Percentiles rank a stretch among this genome's conserved stretches.
Evolutionary conservation across 108 stramenopile species (phyloP).

Genomic region (Hondaea fermentalgiana): DNA sequence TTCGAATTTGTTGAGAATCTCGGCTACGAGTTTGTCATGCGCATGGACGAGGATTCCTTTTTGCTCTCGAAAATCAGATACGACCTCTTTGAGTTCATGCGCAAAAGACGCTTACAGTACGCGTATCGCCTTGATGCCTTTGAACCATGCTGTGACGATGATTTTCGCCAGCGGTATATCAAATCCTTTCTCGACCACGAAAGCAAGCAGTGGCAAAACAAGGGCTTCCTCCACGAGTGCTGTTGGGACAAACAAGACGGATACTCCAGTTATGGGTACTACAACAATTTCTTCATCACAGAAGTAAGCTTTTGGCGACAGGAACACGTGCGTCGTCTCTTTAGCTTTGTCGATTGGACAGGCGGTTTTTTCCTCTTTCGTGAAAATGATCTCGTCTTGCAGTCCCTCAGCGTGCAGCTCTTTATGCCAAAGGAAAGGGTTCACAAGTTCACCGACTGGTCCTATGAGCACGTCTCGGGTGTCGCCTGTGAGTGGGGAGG

Average conservation of each 20-base stretch:
- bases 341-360: conserved; percentile 55
- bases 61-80: conserved; percentile 56
- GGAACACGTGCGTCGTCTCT: conserved; percentile 40
- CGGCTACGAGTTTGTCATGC: conserved; percentile 59
- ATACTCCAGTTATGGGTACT: conserved; percentile 54
- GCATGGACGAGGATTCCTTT: conserved; percentile 70
- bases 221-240: background rate
- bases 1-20: conserved; percentile 51
- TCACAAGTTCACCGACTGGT: conserved; percentile 66
- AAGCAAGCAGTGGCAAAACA: conserved; percentile 25
- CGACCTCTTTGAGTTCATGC: conserved; percentile 64
- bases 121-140: conserved; percentile 60
- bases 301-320: conserved; percentile 50
- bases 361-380: conserved; percentile 59
- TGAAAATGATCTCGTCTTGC: conserved; percentile 65
- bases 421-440: conserved; percentile 53
- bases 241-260: conserved; percentile 9
- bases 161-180: conserved; percentile 21
- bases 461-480: conserved; percentile 56
- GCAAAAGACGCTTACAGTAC: conserved; percentile 42
- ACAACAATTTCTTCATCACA: conserved; percentile 69
- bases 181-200: background rate
- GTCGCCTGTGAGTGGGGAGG: background rate
- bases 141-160: conserved; percentile 49
- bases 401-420: conserved; percentile 56